phyloP scores from a whole-genome alignment of 306 rosid genomes.

The Biancaea sappan region DNA sequence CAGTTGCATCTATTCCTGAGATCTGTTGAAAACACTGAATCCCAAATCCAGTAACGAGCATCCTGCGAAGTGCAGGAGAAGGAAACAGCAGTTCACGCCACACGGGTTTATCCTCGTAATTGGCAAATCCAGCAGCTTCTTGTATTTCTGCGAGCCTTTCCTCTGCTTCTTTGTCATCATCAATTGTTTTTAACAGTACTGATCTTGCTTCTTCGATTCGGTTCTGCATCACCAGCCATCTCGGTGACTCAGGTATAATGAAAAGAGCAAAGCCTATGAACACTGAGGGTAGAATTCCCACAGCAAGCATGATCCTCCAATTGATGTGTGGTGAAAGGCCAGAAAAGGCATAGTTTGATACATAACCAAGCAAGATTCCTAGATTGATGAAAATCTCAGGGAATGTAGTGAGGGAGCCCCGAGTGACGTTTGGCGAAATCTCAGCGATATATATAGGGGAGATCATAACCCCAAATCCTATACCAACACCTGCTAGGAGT shows the following conservation, averaged over 20 bases:
- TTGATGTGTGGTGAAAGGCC: slow-evolving; percentile 69
- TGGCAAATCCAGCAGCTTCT: slow-evolving; percentile 58
- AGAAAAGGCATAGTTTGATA: slow-evolving; percentile 74
- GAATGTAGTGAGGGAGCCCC: slow-evolving; percentile 80
- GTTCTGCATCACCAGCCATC: slow-evolving; percentile 76
- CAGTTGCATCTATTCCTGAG: slow-evolving; percentile 83
- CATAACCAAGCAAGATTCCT: slow-evolving; percentile 76
- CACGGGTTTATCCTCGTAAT: slow-evolving; percentile 60
- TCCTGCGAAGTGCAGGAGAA: slow-evolving; percentile 58
- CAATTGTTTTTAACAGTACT: slow-evolving; percentile 70
- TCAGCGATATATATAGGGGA: slow-evolving; percentile 81
- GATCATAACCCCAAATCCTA: slow-evolving; percentile 76
- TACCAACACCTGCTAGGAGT: slow-evolving; percentile 76
- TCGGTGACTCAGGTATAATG: slow-evolving; percentile 80
- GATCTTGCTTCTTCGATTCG: slow-evolving; percentile 74
- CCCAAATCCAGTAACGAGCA: slow-evolving; percentile 76
- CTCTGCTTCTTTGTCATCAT: slow-evolving; percentile 65
- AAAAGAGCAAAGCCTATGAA: slow-evolving; percentile 78
- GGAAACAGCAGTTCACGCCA: slow-evolving; percentile 64
- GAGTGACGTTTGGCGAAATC: slow-evolving; percentile 68
- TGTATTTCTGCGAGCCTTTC: slow-evolving; percentile 73
- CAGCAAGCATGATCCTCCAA: slow-evolving; percentile 89
- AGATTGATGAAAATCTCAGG: slow-evolving; percentile 78
- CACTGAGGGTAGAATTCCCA: slow-evolving; percentile 75
- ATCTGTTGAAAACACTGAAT: slow-evolving; percentile 86